These are phyloP conservation scores for Dictyostelium discoideum DNA, from an alignment of 78 protist species.

Conservation along the genomic window DNA sequence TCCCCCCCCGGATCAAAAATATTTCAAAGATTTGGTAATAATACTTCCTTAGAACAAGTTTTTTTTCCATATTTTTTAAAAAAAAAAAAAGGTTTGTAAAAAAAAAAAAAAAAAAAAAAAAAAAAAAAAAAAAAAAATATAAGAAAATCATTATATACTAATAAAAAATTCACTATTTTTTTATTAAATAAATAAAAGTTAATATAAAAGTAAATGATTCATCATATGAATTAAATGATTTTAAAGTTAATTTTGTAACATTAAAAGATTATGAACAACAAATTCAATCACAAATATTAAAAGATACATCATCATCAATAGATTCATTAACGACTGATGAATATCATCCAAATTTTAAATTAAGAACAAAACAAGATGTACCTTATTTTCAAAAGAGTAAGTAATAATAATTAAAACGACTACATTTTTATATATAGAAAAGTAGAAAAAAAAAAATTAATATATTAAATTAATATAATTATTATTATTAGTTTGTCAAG, in stretches of 20 bases:
- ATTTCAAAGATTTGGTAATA: constrained; percentile 53
- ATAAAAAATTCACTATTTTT: not conserved
- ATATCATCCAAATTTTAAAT: constrained; percentile 49
- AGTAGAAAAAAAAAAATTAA: not conserved
- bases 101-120: not conserved
- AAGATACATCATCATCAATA: constrained; percentile 30
- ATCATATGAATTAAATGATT: constrained; percentile 55
- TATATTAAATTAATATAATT: not conserved
- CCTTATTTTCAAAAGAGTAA: constrained; percentile 71
- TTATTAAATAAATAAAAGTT: not conserved
- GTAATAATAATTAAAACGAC: too few relatives aligned
- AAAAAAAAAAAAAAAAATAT: not conserved
- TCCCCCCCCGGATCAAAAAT: constrained; percentile 50
- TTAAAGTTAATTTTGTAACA: constrained; percentile 54
- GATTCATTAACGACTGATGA: constrained; percentile 69
- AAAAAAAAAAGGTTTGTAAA: constrained; percentile 27
- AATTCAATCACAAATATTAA: not conserved
- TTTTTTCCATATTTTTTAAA: constrained; percentile 34
- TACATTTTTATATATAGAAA: too few relatives aligned
- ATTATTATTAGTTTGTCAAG: constrained; percentile 44
- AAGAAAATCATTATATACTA: not conserved
- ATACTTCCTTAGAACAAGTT: constrained; percentile 27
- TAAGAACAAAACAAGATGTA: constrained; percentile 67
- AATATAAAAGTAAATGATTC: constrained; percentile 33
- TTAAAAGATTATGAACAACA: constrained; percentile 32